Evolutionary conservation across 176 grass and related monocot species (phyloP), one percentile per base, ranked within the genome.

Genomic region (Juncus inflexus): DNA sequence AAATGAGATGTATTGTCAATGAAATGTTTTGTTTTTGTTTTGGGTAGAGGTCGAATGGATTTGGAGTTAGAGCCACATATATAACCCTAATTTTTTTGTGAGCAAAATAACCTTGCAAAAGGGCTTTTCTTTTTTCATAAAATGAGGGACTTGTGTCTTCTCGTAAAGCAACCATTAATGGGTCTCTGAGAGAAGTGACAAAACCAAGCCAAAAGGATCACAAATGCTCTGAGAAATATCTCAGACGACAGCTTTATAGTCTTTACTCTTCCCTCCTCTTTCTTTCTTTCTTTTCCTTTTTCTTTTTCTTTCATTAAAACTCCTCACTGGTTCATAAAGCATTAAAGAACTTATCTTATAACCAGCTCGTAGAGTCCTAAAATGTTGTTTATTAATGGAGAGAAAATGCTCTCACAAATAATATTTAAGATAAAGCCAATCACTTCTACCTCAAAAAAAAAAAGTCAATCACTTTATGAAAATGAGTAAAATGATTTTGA

Each of bases 161-260:
- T 59, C 11, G 2, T 4, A 59, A 59, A 59, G n/a, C 3, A 14
- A 14, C 55, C 55, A 59, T 13, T 16, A 14, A 16, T 59, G n/a
- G 55, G 55, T 59, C n/a, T 28, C 55, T 59, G 16, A 28, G n/a
- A 59, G 55, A 59, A 59, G 55, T 19, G 55, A 59, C 55, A 59
- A 59, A 47, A 59, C 16, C 55, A 59, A 59, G 16, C 12, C n/a
- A 59, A 59, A 59, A 59, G 55, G 55, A 16, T 4, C 12, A 59
- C n/a, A 59, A 59, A 28, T 59, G 55, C 16, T 28, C 16, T 28
- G 55, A 59, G n/a, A 59, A 7, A 59, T 47, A 0, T 14, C 11
- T 59, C 55, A 16, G 55, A 59, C 19, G 15, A 59, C 43, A 47
- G 55, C 55, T 59, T 59, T 59, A 28, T 28, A 14, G 55, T n/a